Conservation (phyloP, 306 rosid genomes). For the Vicia faba region DNA sequence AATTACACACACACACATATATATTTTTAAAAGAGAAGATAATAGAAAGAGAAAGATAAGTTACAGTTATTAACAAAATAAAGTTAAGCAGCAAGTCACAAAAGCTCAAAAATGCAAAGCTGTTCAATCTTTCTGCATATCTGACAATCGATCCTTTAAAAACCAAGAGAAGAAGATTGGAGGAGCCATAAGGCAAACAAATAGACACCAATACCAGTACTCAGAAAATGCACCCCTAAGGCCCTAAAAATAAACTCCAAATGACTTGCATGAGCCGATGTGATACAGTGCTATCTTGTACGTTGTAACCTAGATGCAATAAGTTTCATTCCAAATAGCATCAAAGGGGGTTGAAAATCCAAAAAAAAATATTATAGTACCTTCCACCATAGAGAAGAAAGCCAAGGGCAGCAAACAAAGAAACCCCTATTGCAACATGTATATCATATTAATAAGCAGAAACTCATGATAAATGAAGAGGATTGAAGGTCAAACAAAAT, state of each 20-base stretch:
- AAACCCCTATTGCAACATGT: slow-evolving; percentile 59
- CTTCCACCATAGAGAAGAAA: slow-evolving; percentile 95
- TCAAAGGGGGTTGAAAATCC: slow-evolving; percentile 22
- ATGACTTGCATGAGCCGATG: background rate
- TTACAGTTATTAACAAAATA: background rate
- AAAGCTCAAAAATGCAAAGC: slow-evolving; percentile 1
- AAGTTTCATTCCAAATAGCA: slow-evolving; percentile 15
- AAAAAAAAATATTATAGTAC: slow-evolving; percentile 44
- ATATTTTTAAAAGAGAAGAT: background rate
- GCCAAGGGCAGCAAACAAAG: slow-evolving; percentile 82
- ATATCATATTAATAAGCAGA: slow-evolving; percentile 39
- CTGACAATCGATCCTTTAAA: background rate
- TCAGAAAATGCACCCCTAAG: background rate
- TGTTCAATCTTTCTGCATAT: slow-evolving; percentile 8
- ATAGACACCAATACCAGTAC: background rate
- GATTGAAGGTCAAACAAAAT: background rate
- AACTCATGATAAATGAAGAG: slow-evolving; percentile 20
- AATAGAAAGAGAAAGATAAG: slow-evolving; percentile 20
- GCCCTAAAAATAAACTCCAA: slow-evolving; percentile 21
- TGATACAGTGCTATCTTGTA: background rate
- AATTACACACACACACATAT: background rate
- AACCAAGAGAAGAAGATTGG: background rate
- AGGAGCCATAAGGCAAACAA: background rate
- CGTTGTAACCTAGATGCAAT: slow-evolving; percentile 33
- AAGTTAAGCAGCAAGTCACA: background rate